Evolutionary conservation across 495 filamentous ascomycete genomes (phyloP).

Genomic region (Tuber indicum): DNA sequence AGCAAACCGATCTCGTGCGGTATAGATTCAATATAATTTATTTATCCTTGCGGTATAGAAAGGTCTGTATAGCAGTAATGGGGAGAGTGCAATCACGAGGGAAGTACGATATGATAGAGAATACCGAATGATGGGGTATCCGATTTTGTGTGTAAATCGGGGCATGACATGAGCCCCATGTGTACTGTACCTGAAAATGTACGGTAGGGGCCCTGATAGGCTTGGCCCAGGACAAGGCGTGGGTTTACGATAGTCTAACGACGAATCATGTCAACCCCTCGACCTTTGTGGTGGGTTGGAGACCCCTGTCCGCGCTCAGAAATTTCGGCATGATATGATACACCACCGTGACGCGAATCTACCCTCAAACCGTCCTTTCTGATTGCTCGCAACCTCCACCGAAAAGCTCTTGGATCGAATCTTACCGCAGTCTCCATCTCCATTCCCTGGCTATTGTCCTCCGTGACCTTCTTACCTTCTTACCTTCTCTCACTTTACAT

Average conservation of each 20-base stretch:
- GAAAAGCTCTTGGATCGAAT: conserved; percentile 16
- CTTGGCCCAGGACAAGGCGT: background rate
- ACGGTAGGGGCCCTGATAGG: background rate
- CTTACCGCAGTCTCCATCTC: conserved; percentile 6
- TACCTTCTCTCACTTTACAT: conserved; percentile 11
- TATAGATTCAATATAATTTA: too few relatives aligned
- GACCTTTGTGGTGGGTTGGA: background rate
- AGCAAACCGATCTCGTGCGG: background rate
- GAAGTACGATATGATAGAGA: background rate
- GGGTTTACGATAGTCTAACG: background rate
- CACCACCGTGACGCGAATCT: background rate
- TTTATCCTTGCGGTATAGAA: background rate
- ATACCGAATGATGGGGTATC: background rate
- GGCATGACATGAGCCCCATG: background rate
- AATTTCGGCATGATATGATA: background rate
- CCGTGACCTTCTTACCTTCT: conserved; percentile 8
- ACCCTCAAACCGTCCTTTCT: background rate
- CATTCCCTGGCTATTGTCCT: background rate
- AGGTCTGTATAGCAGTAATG: background rate
- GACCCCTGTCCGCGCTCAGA: background rate
- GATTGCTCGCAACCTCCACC: background rate
- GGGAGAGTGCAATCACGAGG: background rate
- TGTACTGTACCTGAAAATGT: background rate
- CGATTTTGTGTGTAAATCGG: background rate
- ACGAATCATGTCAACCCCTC: background rate